Percentiles rank a stretch among this genome's conserved stretches.
Conservation (phyloP, 768 basidiomycete genomes). For the Leucosporidium scottii region DNA sequence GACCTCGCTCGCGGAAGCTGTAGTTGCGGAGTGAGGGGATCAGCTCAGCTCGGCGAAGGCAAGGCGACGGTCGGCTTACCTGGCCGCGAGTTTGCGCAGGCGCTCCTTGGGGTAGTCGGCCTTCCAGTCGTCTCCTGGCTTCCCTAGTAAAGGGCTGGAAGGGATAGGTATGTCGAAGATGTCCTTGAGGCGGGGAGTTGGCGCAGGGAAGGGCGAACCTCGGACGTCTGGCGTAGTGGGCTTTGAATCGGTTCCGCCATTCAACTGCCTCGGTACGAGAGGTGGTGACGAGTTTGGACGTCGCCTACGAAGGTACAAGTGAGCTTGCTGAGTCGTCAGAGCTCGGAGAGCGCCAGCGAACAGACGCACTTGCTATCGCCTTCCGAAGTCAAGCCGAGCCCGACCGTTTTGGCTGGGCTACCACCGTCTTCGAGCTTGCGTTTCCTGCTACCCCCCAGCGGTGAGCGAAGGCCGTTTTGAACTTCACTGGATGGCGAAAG, state of each 20-base stretch:
- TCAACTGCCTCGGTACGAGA: constrained; percentile 45
- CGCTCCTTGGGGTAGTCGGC: constrained; percentile 27
- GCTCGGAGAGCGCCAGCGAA: not conserved
- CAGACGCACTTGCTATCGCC: not conserved
- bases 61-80: not conserved
- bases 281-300: constrained; percentile 35
- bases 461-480: not conserved
- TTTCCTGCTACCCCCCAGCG: not conserved
- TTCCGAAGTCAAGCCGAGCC: not conserved
- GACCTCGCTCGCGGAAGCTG: constrained; percentile 62
- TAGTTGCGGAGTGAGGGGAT: constrained; percentile 51
- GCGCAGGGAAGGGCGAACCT: constrained; percentile 21
- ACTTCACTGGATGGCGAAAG: not conserved
- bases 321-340: no score
- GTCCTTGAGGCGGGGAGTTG: constrained; percentile 38
- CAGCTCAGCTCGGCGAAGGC: constrained; percentile 54
- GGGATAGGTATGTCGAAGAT: not conserved
- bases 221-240: constrained; percentile 42
- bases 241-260: constrained; percentile 46
- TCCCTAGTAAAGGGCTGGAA: constrained; percentile 15
- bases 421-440: not conserved
- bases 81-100: constrained; percentile 36
- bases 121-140: constrained; percentile 40
- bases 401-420: not conserved
- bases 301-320: no score